Base-by-base conservation (phyloP, 495 filamentous ascomycete species). In the Aspergillus haitiensis region DNA sequence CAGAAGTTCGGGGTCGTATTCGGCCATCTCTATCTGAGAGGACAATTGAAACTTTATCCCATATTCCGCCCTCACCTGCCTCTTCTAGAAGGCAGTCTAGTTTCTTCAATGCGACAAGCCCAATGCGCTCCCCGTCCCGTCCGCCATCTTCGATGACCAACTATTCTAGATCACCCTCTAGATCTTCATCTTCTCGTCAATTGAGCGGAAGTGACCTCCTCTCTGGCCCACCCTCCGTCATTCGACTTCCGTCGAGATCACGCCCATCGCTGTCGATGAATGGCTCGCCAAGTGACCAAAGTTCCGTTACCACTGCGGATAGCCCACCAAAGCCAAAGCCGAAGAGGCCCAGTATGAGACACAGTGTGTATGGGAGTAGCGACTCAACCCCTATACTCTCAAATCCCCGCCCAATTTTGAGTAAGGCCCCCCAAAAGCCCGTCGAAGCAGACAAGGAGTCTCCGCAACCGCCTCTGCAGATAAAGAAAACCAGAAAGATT, bases 41-140 rank as follows among this genome's bases (percentile, higher is more conserved):
- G 42, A 88, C 88, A 10, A 83, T 88, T 36, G 86, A 88, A 60
- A 88, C 85, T 0, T 70, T 91, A 11, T 77, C 87, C 33, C 77
- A 80, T 48, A 78, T 90, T 18, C 84, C 87, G 3, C 78, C 85
- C 2, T 88, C 88, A 15, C 88, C 88, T 7, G 81, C 78, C 2
- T 73, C 82, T n/a, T 67, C 69, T 9, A 74, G 79, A 58, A 73
- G 84, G 57, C 74, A 75, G 56, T 87, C 86, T 9, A 84, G 79
- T 64, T 87, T 90, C 70, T 89, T 85, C 69, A 77, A 75, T 55
- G 70, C 77, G 11, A 75, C 83, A 50, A 84, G 81, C 60, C 81
- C 83, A 10, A 82, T 82, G 68, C 76, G 79, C 9, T 81, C 83
- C 10, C 77, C 79, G 2, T 78, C 81, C 34, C 76, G 83, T 12